These are phyloP conservation scores for Trametes versicolor DNA, from an alignment of 1,284 basidiomycete genomes.

Conservation along the genomic window DNA sequence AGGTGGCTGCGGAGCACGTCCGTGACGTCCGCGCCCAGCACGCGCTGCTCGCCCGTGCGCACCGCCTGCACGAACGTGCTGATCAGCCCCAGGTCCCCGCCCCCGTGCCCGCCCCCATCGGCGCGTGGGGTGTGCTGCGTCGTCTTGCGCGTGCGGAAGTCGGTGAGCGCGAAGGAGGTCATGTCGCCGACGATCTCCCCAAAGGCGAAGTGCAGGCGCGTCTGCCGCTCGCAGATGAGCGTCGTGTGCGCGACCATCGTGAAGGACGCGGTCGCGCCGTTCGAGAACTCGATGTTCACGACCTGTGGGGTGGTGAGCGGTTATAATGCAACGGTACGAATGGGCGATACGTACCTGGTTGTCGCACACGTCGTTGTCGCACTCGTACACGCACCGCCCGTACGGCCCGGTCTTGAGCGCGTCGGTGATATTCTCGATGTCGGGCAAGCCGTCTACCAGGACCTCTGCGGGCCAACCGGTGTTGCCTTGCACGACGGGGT, in stretches of 20 bases:
- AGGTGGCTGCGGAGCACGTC: slow-evolving; percentile 83
- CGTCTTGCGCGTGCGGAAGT: slow-evolving; percentile 70
- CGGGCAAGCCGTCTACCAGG: slow-evolving; percentile 79
- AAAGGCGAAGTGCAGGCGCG: slow-evolving; percentile 73
- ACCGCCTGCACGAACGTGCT: slow-evolving; percentile 80
- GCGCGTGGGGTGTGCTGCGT: slow-evolving; percentile 59
- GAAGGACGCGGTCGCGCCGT: slow-evolving; percentile 80
- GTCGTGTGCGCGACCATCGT: slow-evolving; percentile 85
- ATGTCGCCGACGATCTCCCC: slow-evolving; percentile 85
- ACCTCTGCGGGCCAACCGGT: slow-evolving; percentile 71
- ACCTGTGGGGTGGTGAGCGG: slow-evolving; percentile 50
- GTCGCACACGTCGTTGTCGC: slow-evolving; percentile 66
- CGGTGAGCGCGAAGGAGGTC: slow-evolving; percentile 76
- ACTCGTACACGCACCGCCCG: slow-evolving; percentile 85
- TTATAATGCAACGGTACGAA: not conserved
- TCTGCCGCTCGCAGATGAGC: slow-evolving; percentile 78
- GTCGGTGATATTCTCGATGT: slow-evolving; percentile 77
- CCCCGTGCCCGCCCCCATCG: slow-evolving; percentile 81
- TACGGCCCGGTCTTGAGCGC: slow-evolving; percentile 64
- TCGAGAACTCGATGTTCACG: slow-evolving; percentile 85
- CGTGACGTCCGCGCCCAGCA: slow-evolving; percentile 71
- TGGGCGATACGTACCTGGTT: slow-evolving; percentile 29
- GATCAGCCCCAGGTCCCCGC: slow-evolving; percentile 82
- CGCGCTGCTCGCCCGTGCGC: slow-evolving; percentile 63
- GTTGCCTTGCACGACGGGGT: slow-evolving; percentile 65